Evolutionary conservation across 2,329 filamentous ascomycete species (phyloP).

Genomic region (Aureobasidium melanogenum): DNA sequence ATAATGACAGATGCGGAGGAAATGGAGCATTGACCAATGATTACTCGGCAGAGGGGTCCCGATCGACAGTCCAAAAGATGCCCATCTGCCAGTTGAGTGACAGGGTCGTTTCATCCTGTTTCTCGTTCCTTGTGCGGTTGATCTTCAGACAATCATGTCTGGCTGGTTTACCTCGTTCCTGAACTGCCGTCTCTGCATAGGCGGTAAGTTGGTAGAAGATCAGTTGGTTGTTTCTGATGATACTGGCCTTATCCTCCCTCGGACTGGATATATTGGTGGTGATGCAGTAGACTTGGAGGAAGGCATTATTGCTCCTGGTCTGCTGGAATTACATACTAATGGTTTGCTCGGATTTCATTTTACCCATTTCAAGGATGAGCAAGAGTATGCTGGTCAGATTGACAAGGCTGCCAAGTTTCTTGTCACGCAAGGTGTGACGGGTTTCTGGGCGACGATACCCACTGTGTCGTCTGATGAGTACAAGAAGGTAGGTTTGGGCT

Average conservation of each 20-base stretch:
- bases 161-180: conserved; percentile 38
- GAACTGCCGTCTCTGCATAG: conserved; percentile 37
- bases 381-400: conserved; percentile 35
- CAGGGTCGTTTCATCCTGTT: not conserved
- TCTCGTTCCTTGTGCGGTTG: not conserved
- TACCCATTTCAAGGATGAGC: conserved; percentile 37
- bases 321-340: conserved; percentile 49
- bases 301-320: conserved; percentile 45
- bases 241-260: conserved; percentile 34
- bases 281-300: conserved; percentile 41
- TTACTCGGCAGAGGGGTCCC: not conserved
- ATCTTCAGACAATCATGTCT: conserved; percentile 14
- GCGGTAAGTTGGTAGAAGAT: conserved; percentile 35
- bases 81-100: not conserved
- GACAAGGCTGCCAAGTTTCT: conserved; percentile 41
- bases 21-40: not conserved
- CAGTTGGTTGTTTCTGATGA: conserved; percentile 38
- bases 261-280: conserved; percentile 35
- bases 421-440: conserved; percentile 43
- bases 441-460: conserved; percentile 46
- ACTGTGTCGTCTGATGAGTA: conserved; percentile 41
- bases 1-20: not conserved
- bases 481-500: conserved; percentile 27
- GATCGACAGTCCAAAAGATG: not conserved
- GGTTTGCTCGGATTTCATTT: conserved; percentile 47